Conservation (phyloP, 139 green algal genomes). For the Astrephomene gubernaculifera region DNA sequence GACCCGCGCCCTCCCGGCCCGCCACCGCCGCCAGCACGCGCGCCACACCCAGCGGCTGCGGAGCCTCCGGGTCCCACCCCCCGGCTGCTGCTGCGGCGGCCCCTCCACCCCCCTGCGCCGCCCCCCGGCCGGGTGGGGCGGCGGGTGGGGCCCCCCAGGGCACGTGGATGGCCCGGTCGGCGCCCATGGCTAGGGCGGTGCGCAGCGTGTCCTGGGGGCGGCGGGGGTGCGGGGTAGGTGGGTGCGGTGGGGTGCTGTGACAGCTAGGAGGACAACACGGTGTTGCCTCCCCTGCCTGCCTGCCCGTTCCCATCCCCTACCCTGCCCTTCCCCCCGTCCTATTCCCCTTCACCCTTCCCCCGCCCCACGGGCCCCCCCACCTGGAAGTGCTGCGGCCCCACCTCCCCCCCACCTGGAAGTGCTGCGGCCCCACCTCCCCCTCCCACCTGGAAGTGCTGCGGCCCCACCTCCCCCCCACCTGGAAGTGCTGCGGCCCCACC, state of each 20-base stretch:
- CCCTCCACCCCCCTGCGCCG: no score
- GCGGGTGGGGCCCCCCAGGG: constrained; percentile 12
- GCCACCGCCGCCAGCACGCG: constrained; percentile 81
- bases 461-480: neutral
- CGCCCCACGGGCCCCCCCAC: neutral
- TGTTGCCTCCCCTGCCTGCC: neutral
- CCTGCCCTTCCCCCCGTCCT: neutral
- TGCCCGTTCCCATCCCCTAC: neutral
- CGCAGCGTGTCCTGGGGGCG: constrained; percentile 82
- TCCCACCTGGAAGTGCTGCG: neutral
- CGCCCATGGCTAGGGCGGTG: constrained; percentile 92
- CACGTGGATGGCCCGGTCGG: constrained; percentile 89
- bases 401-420: constrained; percentile 64
- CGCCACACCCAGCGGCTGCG: constrained; percentile 88
- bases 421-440: constrained; percentile 75
- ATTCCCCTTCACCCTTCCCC: neutral
- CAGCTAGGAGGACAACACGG: neutral
- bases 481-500: neutral
- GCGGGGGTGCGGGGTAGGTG: neutral
- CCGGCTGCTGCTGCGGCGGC: neutral
- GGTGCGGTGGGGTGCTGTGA: neutral
- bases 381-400: neutral
- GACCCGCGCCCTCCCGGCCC: constrained; percentile 59
- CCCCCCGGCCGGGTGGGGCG: no score
- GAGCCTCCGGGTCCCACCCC: neutral